A percentile compares a stretch with the other conserved stretches of the same genome.
Evolutionary conservation across 371 early-diverging fungal genomes (phyloP).

Genomic region (Parasitella parasitica): DNA sequence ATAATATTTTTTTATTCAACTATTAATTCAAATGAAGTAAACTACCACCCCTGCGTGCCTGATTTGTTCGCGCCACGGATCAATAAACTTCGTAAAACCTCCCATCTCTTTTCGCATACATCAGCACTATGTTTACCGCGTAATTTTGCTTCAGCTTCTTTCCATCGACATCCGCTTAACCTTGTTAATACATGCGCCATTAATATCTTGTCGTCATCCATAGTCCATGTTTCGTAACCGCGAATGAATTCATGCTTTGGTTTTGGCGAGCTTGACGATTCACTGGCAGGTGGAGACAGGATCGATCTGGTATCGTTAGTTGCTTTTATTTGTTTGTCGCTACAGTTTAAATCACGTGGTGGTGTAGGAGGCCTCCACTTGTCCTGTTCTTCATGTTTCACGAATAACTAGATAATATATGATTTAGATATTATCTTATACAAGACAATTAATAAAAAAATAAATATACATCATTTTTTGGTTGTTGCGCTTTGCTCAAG

Average conservation of each 20-base stretch:
- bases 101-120: slow-evolving; percentile 23
- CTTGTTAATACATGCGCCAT: slow-evolving; percentile 29
- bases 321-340: not conserved
- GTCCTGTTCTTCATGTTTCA: not conserved
- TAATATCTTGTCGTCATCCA: slow-evolving; percentile 25
- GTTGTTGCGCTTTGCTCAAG: slow-evolving; percentile 19
- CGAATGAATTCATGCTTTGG: slow-evolving; percentile 30
- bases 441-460: not conserved
- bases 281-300: slow-evolving; percentile 21
- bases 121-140: slow-evolving; percentile 18
- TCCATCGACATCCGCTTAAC: slow-evolving; percentile 22
- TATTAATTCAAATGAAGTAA: not conserved
- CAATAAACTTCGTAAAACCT: slow-evolving; percentile 16
- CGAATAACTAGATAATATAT: not conserved
- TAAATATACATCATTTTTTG: not conserved
- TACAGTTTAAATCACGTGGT: slow-evolving; percentile 12
- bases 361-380: slow-evolving; percentile 34
- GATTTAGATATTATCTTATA: not conserved
- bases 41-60: slow-evolving; percentile 21
- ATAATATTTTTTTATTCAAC: not conserved
- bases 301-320: not conserved
- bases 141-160: slow-evolving; percentile 22
- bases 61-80: slow-evolving; percentile 24
- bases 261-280: slow-evolving; percentile 2
- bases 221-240: slow-evolving; percentile 33